These are phyloP conservation scores for Aspergillus sclerotiicarbonarius DNA, from an alignment of 495 filamentous ascomycete genomes.

Conservation along the genomic window DNA sequence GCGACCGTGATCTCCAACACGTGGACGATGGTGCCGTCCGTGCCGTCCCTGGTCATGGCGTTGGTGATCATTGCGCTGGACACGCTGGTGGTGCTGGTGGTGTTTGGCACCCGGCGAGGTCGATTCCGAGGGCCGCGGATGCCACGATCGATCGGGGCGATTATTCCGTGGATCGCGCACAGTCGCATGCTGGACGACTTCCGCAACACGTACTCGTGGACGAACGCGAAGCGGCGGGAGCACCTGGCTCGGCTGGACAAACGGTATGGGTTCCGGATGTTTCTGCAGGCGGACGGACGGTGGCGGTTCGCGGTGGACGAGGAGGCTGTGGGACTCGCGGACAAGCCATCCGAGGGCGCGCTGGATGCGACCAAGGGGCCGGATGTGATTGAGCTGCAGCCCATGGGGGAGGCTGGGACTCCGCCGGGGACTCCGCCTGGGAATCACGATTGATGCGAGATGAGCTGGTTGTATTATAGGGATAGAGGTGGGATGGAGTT, in stretches of 20 bases:
- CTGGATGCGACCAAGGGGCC: slow-evolving; percentile 9
- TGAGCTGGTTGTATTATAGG: slow-evolving; percentile 2
- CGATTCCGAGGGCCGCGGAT: slow-evolving; percentile 40
- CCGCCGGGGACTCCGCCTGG: neutral
- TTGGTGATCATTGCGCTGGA: slow-evolving; percentile 38
- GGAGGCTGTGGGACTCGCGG: slow-evolving; percentile 21
- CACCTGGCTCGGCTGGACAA: slow-evolving; percentile 31
- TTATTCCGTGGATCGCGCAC: slow-evolving; percentile 42
- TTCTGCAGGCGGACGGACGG: slow-evolving; percentile 30
- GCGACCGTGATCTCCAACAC: slow-evolving; percentile 33
- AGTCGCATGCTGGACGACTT: slow-evolving; percentile 42
- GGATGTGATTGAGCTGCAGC: slow-evolving; percentile 16
- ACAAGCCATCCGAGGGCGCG: neutral
- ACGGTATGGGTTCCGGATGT: slow-evolving; percentile 39
- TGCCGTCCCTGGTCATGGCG: slow-evolving; percentile 31
- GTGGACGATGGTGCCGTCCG: slow-evolving; percentile 37
- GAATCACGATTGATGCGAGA: slow-evolving; percentile 13
- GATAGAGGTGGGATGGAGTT: neutral
- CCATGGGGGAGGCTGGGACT: neutral
- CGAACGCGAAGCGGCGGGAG: slow-evolving; percentile 29
- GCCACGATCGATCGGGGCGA: slow-evolving; percentile 38
- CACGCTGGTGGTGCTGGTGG: slow-evolving; percentile 36
- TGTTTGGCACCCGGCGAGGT: slow-evolving; percentile 39
- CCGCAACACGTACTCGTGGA: slow-evolving; percentile 33
- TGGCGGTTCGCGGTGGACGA: slow-evolving; percentile 42